phyloP scores from a whole-genome alignment of 768 basidiomycete species.

The Phylloporus sp. region DNA sequence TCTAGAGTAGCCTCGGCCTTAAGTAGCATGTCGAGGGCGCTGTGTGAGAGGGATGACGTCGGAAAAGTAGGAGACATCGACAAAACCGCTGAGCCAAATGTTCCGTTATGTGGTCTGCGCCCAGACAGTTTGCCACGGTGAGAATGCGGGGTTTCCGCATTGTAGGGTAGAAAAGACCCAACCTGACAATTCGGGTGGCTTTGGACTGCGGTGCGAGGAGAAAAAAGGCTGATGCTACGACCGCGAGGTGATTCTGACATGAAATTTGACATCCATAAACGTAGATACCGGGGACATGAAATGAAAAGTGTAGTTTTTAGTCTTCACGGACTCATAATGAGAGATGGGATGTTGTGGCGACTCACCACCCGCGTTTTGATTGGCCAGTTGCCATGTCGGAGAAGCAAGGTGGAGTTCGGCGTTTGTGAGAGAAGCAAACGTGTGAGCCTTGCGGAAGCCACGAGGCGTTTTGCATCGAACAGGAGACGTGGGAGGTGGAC shows the following conservation, averaged over 20 bases:
- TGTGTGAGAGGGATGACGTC: slow-evolving; percentile 31
- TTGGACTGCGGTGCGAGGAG: slow-evolving; percentile 27
- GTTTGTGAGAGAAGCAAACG: slow-evolving; percentile 30
- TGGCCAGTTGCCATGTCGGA: slow-evolving; percentile 20
- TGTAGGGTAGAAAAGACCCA: slow-evolving; percentile 24
- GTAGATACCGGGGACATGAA: slow-evolving; percentile 17
- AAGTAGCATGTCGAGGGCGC: slow-evolving; percentile 31
- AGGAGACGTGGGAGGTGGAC: slow-evolving; percentile 21
- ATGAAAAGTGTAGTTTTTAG: slow-evolving; percentile 22
- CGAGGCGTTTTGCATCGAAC: slow-evolving; percentile 24
- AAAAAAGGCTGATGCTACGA: slow-evolving; percentile 32
- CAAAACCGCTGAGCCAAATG: slow-evolving; percentile 21
- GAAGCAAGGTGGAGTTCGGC: slow-evolving; percentile 28
- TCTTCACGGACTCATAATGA: slow-evolving; percentile 10
- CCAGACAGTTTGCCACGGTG: slow-evolving; percentile 24
- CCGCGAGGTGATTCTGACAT: slow-evolving; percentile 27
- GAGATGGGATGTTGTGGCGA: slow-evolving; percentile 16
- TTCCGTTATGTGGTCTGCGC: slow-evolving; percentile 22
- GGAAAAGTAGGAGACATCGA: slow-evolving; percentile 22
- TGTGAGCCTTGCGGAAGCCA: slow-evolving; percentile 30
- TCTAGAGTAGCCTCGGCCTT: slow-evolving; percentile 25
- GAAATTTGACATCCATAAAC: slow-evolving; percentile 17
- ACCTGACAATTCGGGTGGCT: slow-evolving; percentile 15
- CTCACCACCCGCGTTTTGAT: slow-evolving; percentile 29
- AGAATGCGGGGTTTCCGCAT: slow-evolving; percentile 30